Evolutionary conservation across 148 eudicot species (phyloP), one percentile per base, ranked within the genome.

Genomic region (Rhododendron molle): DNA sequence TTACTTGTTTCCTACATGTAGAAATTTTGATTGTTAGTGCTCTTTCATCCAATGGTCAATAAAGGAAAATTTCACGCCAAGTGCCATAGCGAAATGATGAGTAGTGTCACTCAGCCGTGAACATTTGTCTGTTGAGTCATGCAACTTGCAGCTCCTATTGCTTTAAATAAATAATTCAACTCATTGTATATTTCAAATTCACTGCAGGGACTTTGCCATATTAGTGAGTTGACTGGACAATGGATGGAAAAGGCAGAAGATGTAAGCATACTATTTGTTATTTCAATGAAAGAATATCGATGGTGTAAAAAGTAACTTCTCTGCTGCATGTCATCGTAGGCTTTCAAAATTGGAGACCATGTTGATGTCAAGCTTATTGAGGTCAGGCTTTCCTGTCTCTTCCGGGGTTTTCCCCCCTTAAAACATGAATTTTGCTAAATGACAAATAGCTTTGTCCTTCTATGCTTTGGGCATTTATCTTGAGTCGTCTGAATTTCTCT

Each of bases 351-450:
- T 87, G 99, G 98, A 84, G 99, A 97, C 74, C 91, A 87, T 56
- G 79, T 97, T 84, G 99, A 97, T 91, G 99, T 97, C 91, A 97
- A 95, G 86, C 99, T 97, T 88, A 92, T 95, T 69, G 98, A 97
- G 98, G 98, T 97, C 34, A 81, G 89, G 69, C 85, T 62, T 82
- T 85, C 79, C 76, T 80, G 76, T 65, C 54, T 26, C 73, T 81
- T 62, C 16, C 60, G 56, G 77, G 28, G 7, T 13, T 82, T 46
- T 16, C 26, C 30, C 34, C 34, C 16, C 36, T 38, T 23, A 40
- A 20, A 77, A 13, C 20, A 71, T 72, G 78, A 34, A 11, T 79
- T 58, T 83, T 32, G 1, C 52, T 73, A 47, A 72, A 83, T 83
- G 79, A 83, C 21, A 11, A 69, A 73, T 32, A 77, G 81, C 30